These are phyloP conservation scores for Tetratostichococcus sp. DNA, from an alignment of 139 green algal species.

Conservation along the genomic window DNA sequence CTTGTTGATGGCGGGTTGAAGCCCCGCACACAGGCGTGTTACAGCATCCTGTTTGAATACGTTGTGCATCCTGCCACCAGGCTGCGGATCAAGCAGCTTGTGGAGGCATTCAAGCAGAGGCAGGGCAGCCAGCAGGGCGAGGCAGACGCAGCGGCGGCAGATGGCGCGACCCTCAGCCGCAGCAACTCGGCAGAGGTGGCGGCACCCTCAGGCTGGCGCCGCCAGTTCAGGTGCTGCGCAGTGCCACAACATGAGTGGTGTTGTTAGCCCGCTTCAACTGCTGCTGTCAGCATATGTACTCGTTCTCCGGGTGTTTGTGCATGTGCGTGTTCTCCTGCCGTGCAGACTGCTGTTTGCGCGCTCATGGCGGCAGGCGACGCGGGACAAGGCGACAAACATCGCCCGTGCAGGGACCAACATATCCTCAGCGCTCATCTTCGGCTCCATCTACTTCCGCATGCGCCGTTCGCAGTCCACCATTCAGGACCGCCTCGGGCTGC, in stretches of 20 bases:
- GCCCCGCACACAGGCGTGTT: no score
- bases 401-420: constrained; percentile 68
- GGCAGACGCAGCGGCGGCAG: neutral
- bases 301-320: no score
- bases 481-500: constrained; percentile 86
- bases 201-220: neutral
- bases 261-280: no score
- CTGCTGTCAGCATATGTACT: no score
- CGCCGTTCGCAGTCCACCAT: constrained; percentile 61
- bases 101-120: constrained; percentile 16
- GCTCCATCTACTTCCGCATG: constrained; percentile 86
- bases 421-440: constrained; percentile 85
- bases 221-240: neutral
- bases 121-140: neutral
- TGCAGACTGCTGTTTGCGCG: constrained; percentile 51
- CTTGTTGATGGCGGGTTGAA: no score
- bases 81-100: constrained; percentile 11
- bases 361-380: constrained; percentile 66
- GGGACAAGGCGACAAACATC: constrained; percentile 78
- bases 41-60: no score
- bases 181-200: neutral
- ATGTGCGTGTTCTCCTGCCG: no score
- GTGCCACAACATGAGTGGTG: no score
- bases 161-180: neutral
- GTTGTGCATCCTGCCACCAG: neutral